Base-by-base conservation (phyloP, 306 rosid genomes). In the Fragaria iinumae region DNA sequence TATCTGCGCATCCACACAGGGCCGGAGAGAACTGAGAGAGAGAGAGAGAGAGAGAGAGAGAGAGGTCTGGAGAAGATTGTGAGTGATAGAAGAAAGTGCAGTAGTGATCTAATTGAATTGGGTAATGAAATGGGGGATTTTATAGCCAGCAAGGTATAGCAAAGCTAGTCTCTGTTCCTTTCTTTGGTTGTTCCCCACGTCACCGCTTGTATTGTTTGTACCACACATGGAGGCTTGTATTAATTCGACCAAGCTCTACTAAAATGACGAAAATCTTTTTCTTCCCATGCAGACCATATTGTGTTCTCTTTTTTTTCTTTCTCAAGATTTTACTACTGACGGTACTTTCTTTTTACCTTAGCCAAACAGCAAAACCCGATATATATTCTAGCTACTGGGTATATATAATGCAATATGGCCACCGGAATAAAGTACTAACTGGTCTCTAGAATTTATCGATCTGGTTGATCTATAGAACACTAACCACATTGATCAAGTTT, bases 171-270 rank as follows among this genome's bases (percentile, higher is more conserved):
- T 52, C 34, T n/a, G 75, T 32, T 32, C 18, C 17, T 71, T 52
- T 71, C 62, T 29, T 50, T 49, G 32, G 65, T 53, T 20, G 76
- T 12, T 52, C 49, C 64, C 74, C 74, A 29, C 74, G 74, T 70
- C 74, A 48, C 44, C 60, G 10, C 43, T 21, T 47, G 11, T 59
- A 59, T 59, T 53, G 60, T 20, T 53, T 16, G 53, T 6, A 67
- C 71, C 27, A 53, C 71, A 67, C 50, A n/a, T 67, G 71, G 71
- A 67, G 32, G 9, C 71, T 11, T 36, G 21, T 53, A 53, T 20
- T 4, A 4, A 38, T 38, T 53, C 60, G 17, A 20, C 60, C 0
- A n/a, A 8, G 12, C 60, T 20, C 7, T 25, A 53, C 36, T 32
- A 49, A 14, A 16, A 49, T 49, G 4, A 45, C 16, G n/a, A 17